Evolutionary conservation across 176 grass and related monocot species (phyloP), one percentile per base, ranked within the genome.

Genomic region (Cymbopogon citratus): DNA sequence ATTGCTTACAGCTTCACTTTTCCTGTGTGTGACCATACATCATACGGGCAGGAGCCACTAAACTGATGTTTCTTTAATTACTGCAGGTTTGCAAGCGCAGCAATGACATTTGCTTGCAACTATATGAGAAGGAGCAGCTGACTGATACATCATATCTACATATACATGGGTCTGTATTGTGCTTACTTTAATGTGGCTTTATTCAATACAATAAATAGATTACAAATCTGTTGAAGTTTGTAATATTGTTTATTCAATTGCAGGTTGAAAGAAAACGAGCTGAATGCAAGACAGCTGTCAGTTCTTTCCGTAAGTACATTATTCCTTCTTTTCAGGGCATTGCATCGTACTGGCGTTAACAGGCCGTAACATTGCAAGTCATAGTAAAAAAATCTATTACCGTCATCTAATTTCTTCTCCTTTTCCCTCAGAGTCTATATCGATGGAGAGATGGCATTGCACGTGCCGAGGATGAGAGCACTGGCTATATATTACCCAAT

Each of bases 401-500:
- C 4, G 3, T 59, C 21, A 83, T 76, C 24, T 52, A 90, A 21
- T 57, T 88, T 78, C 64, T 80, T 80, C 21, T 88, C 35, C 71
- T 79, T 83, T 84, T 82, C 40, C 91, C 35, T 69, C 87, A 99
- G 96, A 84, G 91, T 51, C 49, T 99, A 73, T 95, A 65, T 80
- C 80, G 88, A 54, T 99, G 96, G 96, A 91, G 96, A 93, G 96
- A 99, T 84, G 40, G 66, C 21, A 52, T 95, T 56, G 96, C 92
- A 11, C 90, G 92, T 74, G 59, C 56, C 34, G 90, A 95, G 85
- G 92, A 99, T 84, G 96, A 99, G 87, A 95, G 96, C 80, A 99
- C 92, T 71, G 96, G 96, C 23, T 99, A 99, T 83, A 86, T 99
- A 86, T 83, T 99, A 78, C 96, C 96, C 27, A 99, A 95, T 80